These are phyloP conservation scores for Solanum hybrid DNA, from an alignment of 305 asterid genomes.

Conservation along the genomic window DNA sequence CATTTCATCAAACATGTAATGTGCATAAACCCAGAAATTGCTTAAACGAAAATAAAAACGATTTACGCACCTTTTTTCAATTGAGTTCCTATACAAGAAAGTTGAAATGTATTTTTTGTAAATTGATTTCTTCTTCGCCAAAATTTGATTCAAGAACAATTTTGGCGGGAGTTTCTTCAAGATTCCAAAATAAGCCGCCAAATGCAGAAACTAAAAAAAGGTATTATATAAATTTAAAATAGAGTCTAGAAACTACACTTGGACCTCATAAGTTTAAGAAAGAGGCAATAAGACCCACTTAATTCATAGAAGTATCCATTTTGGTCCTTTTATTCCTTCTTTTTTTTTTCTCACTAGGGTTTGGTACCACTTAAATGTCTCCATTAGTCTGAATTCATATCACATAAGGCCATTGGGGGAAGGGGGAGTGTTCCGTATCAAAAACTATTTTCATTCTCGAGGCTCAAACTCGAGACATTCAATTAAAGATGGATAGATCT, in stretches of 20 bases:
- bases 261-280: neutral
- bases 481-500: neutral
- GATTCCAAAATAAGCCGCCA: neutral
- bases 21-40: neutral
- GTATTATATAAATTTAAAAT: neutral
- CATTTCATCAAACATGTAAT: constrained; percentile 37
- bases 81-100: neutral
- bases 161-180: neutral
- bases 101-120: neutral
- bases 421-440: neutral
- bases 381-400: neutral
- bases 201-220: neutral
- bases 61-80: neutral
- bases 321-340: neutral
- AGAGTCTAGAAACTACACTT: neutral
- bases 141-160: neutral
- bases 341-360: neutral
- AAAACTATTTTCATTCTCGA: neutral
- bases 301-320: neutral
- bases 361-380: neutral
- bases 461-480: accelerated
- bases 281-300: neutral
- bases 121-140: neutral
- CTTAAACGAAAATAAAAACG: no score
- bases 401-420: neutral